Base-by-base conservation (phyloP, 164 flowering plant species). In the Tinospora cordifolia region DNA sequence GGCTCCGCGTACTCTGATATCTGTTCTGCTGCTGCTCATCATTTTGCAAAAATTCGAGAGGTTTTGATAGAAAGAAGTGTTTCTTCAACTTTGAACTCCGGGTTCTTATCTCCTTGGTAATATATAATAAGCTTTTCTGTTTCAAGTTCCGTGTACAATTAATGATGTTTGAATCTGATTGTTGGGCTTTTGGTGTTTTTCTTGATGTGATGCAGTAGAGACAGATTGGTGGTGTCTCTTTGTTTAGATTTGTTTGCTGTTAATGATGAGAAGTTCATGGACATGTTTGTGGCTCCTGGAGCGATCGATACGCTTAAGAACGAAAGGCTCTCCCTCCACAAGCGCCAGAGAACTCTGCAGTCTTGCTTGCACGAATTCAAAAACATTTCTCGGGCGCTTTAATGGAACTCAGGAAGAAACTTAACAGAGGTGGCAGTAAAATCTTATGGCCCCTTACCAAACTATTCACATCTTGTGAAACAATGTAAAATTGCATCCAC, bases 71-170 rank as follows among this genome's bases (percentile, higher is more conserved):
- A 95, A 81, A 76, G 88, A 75, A 87, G 87, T 72, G 96, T 90
- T 76, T 81, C 91, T 30, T 90, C 99, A 69, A 83, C 96, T 64
- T 75, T 95, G 75, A 90, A 90, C 74, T 88, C 98, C 39, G 97
- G 98, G 24, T 92, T 92, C 71, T 78, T 95, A 68, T 89, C 95
- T 62, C 98, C 99, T 22, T 89, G 98, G 99, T 95, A n/a, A n/a
- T n/a, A n/a, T n/a, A n/a, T n/a, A n/a, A n/a, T n/a, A 78, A 77
- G 93, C 13, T 44, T 71, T 27, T 39, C 25, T 27, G 24, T 39
- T 57, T 38, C 38, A 26, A n/a, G 46, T 72, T 27, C 25, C 60
- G 36, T 49, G 22, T n/a, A n/a, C n/a, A n/a, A n/a, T n/a, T n/a
- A n/a, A n/a, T n/a, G n/a, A n/a, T n/a, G n/a, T n/a, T n/a, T n/a